Conservation (phyloP, 495 filamentous ascomycete species). For the Collariella sp. region DNA sequence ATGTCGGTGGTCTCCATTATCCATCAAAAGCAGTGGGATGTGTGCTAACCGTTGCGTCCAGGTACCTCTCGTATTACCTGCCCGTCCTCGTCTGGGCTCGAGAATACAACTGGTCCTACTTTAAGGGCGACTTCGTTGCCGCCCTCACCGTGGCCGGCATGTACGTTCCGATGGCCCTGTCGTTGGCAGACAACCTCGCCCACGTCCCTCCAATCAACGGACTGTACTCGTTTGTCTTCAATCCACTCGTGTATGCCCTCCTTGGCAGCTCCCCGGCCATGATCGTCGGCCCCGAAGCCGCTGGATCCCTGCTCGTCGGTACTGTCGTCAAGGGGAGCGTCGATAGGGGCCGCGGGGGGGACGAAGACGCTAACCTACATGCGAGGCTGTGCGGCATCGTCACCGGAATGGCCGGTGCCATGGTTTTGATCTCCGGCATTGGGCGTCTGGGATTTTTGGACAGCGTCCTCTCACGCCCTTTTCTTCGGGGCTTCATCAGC, state of each 20-base stretch:
- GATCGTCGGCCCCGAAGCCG: conserved; percentile 93
- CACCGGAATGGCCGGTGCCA: conserved; percentile 74
- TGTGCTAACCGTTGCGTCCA: conserved; percentile 22
- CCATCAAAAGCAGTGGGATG: too few relatives aligned
- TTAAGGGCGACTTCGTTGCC: conserved; percentile 80
- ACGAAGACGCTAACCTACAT: conserved; percentile 61
- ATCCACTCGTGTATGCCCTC: conserved; percentile 80
- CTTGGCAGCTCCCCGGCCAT: conserved; percentile 85
- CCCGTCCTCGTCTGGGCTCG: conserved; percentile 81
- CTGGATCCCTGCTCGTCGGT: conserved; percentile 82
- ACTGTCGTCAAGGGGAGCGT: conserved; percentile 74
- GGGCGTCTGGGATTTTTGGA: conserved; percentile 89
- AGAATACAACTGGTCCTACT: conserved; percentile 71
- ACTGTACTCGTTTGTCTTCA: conserved; percentile 90
- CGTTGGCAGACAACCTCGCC: conserved; percentile 84
- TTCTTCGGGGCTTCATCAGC: conserved; percentile 90
- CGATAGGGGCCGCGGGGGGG: conserved; percentile 56
- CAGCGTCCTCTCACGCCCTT: conserved; percentile 85
- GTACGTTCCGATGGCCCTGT: conserved; percentile 96
- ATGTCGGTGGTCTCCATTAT: conserved; percentile 41
- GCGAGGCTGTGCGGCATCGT: conserved; percentile 83
- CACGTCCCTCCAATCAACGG: conserved; percentile 92
- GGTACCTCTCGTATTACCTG: conserved; percentile 90
- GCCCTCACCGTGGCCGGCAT: conserved; percentile 88
- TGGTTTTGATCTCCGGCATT: conserved; percentile 76